Base-by-base conservation (phyloP, 2,329 filamentous ascomycete genomes). In the Aspergillus flavus region DNA sequence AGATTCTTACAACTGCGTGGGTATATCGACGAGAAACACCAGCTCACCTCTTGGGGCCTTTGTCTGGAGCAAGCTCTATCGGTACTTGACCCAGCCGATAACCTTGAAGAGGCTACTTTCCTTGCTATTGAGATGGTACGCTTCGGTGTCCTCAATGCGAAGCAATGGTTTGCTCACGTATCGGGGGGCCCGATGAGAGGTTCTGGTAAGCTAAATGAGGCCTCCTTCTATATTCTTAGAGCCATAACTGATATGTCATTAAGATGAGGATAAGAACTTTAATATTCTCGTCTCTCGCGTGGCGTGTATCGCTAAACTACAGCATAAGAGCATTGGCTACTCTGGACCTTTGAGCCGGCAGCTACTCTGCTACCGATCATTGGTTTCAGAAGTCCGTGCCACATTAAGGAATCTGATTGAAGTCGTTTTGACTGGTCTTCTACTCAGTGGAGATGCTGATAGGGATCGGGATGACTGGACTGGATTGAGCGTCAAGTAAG, bases 271-370 rank as follows among this genome's bases (percentile, higher is more conserved):
- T 68, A 93, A 91, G 75, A 84, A 86, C 36, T 90, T 90, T 72
- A 88, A 93, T 52, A 85, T 95, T 61, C 85, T 99, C 52, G 89
- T 98, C 71, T 95, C 93, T 69, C 90, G 95, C 45, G 90, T 94
- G 65, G 92, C 94, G 16, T 93, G 91, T 59, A 83, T 98, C 62
- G 86, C 93, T 58, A 92, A 91, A 73, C 84, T 98, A 65, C 87
- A 89, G 36, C 95, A 99, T 76, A 87, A 92, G 70, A 85, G 86
- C 4, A 94, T 94, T 69, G 95, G 95, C 34, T 99, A 97, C 78
- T 97, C 94, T 2, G 95, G 95, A 0, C 94, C 95, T 1, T 85
- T 99, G 1, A 97, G 93, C 82, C 90, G 95, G 77, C 93, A 94
- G 69, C 84, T 97, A 58, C 84, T 99, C 48, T 89, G 89, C 30